Conservation (phyloP, 1,284 basidiomycete genomes). For the Tranzscheliella williamsii region DNA sequence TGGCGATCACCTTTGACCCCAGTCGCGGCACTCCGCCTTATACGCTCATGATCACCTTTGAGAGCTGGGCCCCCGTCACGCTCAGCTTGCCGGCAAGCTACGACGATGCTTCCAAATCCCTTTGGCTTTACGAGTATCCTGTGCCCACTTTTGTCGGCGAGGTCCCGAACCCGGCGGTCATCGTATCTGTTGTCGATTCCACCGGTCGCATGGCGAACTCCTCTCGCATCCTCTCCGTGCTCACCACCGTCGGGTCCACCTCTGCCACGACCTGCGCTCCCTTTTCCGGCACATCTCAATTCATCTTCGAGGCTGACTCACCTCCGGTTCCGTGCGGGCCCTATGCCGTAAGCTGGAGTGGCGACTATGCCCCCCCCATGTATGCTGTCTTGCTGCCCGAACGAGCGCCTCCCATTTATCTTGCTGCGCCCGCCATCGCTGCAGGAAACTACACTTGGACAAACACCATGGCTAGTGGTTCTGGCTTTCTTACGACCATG, state of each 20-base stretch:
- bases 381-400: constrained; percentile 33
- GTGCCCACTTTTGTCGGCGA: constrained; percentile 29
- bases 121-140: constrained; percentile 41
- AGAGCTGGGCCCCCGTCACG: constrained; percentile 37
- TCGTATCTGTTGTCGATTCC: constrained; percentile 45
- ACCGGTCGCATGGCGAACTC: constrained; percentile 46
- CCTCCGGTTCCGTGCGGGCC: constrained; percentile 24
- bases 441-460: constrained; percentile 18
- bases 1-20: constrained; percentile 51
- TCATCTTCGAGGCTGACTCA: constrained; percentile 26
- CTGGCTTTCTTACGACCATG: constrained; percentile 33
- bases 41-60: constrained; percentile 41
- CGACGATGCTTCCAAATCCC: constrained; percentile 28
- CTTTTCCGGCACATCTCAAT: constrained; percentile 6
- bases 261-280: constrained; percentile 12
- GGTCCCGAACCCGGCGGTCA: constrained; percentile 26
- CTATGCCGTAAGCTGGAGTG: constrained; percentile 28
- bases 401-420: constrained; percentile 26
- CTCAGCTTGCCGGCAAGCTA: constrained; percentile 29
- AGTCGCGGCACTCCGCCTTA: constrained; percentile 40
- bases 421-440: constrained; percentile 4
- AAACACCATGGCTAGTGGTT: constrained; percentile 26
- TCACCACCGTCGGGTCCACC: constrained; percentile 3
- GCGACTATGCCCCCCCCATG: constrained; percentile 19
- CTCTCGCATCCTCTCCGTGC: constrained; percentile 20